A percentile compares a stretch with the other conserved stretches of the same genome.
Conservation (phyloP, 306 rosid species). For the Astragalus glycyphyllos region DNA sequence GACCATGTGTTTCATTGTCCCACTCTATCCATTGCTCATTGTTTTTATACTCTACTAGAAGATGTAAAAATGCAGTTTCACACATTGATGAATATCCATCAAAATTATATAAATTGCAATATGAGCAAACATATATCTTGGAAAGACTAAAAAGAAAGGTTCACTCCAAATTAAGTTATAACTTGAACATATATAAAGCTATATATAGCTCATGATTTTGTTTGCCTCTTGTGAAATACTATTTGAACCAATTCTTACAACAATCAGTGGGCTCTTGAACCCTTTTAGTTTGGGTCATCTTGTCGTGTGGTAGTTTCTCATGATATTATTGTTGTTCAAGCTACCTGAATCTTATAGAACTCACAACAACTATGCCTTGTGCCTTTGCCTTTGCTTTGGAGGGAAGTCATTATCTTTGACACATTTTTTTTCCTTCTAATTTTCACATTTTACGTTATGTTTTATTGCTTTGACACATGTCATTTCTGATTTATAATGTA, state of each 20-base stretch:
- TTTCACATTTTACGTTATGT: conserved; percentile 41
- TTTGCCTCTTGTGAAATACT: neutral
- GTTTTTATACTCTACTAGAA: too few relatives aligned
- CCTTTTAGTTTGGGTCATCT: conserved; percentile 5
- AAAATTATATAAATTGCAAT: too few relatives aligned
- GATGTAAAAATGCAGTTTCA: too few relatives aligned
- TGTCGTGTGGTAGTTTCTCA: too few relatives aligned
- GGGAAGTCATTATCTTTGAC: conserved; percentile 36
- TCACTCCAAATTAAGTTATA: neutral
- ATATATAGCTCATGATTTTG: conserved; percentile 1
- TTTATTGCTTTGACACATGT: conserved; percentile 10
- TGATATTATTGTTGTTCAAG: conserved; percentile 30
- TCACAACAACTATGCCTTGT: neutral
- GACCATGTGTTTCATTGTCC: too few relatives aligned
- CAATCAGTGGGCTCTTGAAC: conserved; percentile 1
- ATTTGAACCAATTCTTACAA: neutral
- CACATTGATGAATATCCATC: too few relatives aligned
- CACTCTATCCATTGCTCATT: too few relatives aligned
- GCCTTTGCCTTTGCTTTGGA: conserved; percentile 39
- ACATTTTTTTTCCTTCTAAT: neutral
- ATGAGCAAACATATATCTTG: neutral
- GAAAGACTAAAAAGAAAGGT: neutral
- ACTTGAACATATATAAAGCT: neutral
- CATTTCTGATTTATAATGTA: neutral
- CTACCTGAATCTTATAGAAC: neutral